Conservation (phyloP, 2,329 filamentous ascomycete genomes). For the Phaeosphaeriaceae sp. region DNA sequence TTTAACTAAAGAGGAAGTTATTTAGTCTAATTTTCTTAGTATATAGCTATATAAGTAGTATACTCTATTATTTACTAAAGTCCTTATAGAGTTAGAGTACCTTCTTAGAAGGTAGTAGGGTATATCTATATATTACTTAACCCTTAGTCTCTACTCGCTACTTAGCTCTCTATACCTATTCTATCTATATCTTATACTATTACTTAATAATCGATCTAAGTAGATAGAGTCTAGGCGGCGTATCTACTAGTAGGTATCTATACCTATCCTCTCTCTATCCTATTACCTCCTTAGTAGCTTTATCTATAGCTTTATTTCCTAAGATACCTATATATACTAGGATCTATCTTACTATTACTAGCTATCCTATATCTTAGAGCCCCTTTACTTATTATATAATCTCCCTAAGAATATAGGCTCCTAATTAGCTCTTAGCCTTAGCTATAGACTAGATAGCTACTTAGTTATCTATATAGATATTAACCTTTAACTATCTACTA, state of each 20-base stretch:
- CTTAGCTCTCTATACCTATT: slow-evolving; percentile 5
- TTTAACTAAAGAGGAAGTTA: too few species aligned
- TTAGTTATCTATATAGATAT: slow-evolving; percentile 28
- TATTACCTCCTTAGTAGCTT: too few species aligned
- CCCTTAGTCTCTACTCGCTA: slow-evolving; percentile 12
- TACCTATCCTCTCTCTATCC: slow-evolving; percentile 17
- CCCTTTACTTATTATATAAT: slow-evolving; percentile 15
- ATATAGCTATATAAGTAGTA: too few species aligned
- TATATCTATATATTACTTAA: slow-evolving; percentile 13
- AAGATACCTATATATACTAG: slow-evolving; percentile 9
- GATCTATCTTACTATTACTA: slow-evolving; percentile 13
- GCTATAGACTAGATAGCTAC: slow-evolving; percentile 19
- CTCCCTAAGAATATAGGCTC: slow-evolving; percentile 21
- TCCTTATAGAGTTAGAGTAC: slow-evolving; percentile 17
- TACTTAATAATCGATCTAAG: slow-evolving; percentile 9
- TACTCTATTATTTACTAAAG: slow-evolving; percentile 17
- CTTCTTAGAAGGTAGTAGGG: slow-evolving; percentile 12
- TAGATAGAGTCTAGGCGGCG: too few species aligned
- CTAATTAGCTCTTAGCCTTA: slow-evolving; percentile 13
- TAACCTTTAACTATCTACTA: slow-evolving; percentile 7
- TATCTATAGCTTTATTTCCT: slow-evolving; percentile 11
- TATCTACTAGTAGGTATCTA: too few species aligned
- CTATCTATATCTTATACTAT: slow-evolving; percentile 10
- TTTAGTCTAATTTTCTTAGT: too few species aligned
- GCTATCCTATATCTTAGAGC: slow-evolving; percentile 13